Evolutionary conservation across 2,329 filamentous ascomycete genomes (phyloP).

Genomic region (Colletotrichum sp.): DNA sequence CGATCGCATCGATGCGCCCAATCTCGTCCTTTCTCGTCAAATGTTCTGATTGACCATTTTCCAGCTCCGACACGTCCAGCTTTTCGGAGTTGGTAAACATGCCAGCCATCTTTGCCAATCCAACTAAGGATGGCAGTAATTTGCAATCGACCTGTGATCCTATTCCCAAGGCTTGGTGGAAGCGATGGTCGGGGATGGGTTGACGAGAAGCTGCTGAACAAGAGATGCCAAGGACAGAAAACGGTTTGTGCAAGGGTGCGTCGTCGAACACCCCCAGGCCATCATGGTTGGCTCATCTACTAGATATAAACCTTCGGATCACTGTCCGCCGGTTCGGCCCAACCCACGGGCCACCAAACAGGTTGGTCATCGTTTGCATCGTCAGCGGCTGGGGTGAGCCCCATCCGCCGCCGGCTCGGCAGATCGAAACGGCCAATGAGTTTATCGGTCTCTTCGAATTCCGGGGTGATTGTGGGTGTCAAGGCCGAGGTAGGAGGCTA

Average conservation of each 20-base stretch:
- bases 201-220: too few species aligned
- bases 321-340: not conserved
- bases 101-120: not conserved
- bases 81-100: not conserved
- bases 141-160: not conserved
- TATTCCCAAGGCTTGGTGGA: not conserved
- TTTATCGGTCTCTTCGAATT: not conserved
- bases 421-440: not conserved
- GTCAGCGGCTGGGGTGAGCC: not conserved
- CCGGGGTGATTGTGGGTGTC: not conserved
- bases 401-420: not conserved
- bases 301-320: conserved; percentile 6
- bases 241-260: not conserved
- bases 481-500: not conserved
- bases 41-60: not conserved
- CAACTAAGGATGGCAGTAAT: not conserved
- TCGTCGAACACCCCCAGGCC: not conserved
- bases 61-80: conserved; percentile 4
- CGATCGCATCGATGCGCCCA: not conserved
- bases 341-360: not conserved
- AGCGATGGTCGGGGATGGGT: not conserved
- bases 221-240: not conserved
- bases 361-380: not conserved
- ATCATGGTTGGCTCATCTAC: not conserved
- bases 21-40: not conserved